phyloP scores from a whole-genome alignment of 2,329 filamentous ascomycete genomes.

The Venturia carpophila region DNA sequence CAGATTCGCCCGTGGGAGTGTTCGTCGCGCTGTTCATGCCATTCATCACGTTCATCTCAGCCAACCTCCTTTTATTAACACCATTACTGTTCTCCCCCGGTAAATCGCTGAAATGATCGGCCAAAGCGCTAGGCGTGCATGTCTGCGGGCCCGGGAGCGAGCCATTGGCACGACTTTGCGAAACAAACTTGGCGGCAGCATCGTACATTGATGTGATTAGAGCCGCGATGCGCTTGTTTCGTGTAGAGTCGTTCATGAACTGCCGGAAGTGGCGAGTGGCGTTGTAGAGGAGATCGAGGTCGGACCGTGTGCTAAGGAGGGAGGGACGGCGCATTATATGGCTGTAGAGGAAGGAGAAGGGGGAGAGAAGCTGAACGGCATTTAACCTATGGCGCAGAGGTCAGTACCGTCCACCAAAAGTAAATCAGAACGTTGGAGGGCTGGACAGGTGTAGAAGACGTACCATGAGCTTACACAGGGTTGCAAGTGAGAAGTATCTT shows the following conservation, averaged over 20 bases:
- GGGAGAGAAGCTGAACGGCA: conserved; percentile 1
- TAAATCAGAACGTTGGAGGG: neutral
- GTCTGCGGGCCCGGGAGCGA: neutral
- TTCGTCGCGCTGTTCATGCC: neutral
- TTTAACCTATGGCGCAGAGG: neutral
- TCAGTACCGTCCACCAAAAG: neutral
- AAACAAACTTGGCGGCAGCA: neutral
- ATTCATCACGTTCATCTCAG: neutral
- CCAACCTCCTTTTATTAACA: neutral
- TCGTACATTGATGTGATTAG: conserved; percentile 13
- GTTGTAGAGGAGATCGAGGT: conserved; percentile 15
- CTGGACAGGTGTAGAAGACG: neutral
- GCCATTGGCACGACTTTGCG: neutral
- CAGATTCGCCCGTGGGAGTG: neutral
- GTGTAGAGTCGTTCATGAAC: conserved; percentile 1
- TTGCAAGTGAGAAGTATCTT: neutral
- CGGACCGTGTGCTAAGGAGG: conserved; percentile 9
- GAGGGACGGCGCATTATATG: conserved; percentile 11
- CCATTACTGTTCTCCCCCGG: neutral
- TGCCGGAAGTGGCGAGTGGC: conserved; percentile 9
- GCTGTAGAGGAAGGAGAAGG: conserved; percentile 13
- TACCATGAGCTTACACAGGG: conserved; percentile 12
- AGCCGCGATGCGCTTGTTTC: conserved; percentile 7
- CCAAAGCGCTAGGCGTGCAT: neutral
- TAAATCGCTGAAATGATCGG: neutral